A percentile compares a stretch with the other conserved stretches of the same genome.
Evolutionary conservation across 192 early-diverging fungal species (phyloP).

Genomic region (Cetraspora pellucida): DNA sequence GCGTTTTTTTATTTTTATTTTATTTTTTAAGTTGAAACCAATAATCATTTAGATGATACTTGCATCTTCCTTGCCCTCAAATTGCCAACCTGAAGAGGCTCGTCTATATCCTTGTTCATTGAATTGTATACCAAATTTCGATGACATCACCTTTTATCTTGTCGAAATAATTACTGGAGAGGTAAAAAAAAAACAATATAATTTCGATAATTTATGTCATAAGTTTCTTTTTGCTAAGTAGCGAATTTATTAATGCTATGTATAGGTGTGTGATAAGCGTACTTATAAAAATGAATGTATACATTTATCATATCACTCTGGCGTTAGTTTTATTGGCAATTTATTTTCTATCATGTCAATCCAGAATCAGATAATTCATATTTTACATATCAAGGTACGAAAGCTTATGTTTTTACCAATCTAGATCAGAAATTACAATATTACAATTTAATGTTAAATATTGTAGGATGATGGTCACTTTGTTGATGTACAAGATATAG

Average conservation of each 20-base stretch:
- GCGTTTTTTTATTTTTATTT: background rate
- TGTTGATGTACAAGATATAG: slow-evolving; percentile 58
- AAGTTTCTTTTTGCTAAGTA: too few species aligned
- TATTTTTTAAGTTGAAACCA: background rate
- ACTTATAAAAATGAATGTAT: slow-evolving; percentile 65
- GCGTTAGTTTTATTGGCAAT: slow-evolving; percentile 67
- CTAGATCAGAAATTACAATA: too few species aligned
- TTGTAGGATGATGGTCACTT: slow-evolving; percentile 59
- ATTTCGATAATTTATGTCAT: too few species aligned
- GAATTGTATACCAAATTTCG: slow-evolving; percentile 51
- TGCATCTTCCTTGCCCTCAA: slow-evolving; percentile 6
- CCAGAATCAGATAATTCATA: slow-evolving; percentile 71
- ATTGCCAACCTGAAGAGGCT: slow-evolving; percentile 34
- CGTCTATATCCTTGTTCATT: slow-evolving; percentile 53
- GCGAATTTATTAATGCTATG: background rate
- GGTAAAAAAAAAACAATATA: too few species aligned
- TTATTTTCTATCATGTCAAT: slow-evolving; percentile 67
- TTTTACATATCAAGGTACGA: slow-evolving; percentile 63
- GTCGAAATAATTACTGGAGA: slow-evolving; percentile 61
- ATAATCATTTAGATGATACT: slow-evolving; percentile 18
- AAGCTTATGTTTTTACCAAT: too few species aligned
- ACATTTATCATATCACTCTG: slow-evolving; percentile 63
- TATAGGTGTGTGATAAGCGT: slow-evolving; percentile 57
- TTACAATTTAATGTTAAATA: background rate
- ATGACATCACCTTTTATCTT: slow-evolving; percentile 69